Conservation (phyloP, 163 green algal genomes). For the Volvox carteri region DNA sequence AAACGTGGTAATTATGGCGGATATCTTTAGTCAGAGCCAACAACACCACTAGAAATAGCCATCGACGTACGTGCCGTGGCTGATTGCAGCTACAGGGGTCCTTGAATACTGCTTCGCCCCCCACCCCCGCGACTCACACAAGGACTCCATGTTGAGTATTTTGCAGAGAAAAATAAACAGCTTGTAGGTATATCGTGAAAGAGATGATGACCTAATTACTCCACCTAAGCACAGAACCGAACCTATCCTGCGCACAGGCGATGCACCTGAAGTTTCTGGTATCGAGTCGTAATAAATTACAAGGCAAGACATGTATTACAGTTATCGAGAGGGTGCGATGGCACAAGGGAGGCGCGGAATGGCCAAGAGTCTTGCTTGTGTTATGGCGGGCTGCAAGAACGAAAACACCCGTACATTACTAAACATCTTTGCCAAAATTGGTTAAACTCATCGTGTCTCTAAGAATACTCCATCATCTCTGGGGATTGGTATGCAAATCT, state of each 20-base stretch:
- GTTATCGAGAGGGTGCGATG: not conserved
- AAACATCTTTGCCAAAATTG: too few relatives aligned
- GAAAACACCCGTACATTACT: constrained; percentile 17
- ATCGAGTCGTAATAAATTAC: not conserved
- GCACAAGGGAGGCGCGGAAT: not conserved
- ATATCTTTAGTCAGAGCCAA: not conserved
- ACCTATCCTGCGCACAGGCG: not conserved
- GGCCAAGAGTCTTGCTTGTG: not conserved
- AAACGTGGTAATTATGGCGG: not conserved
- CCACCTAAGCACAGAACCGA: too few relatives aligned
- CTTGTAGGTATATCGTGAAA: too few relatives aligned
- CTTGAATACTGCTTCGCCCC: not conserved
- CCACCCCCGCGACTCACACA: not conserved
- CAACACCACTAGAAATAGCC: not conserved
- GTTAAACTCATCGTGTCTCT: too few relatives aligned
- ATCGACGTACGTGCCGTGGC: not conserved
- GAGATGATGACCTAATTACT: too few relatives aligned
- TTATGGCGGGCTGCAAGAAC: not conserved
- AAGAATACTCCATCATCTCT: too few relatives aligned
- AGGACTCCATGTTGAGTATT: not conserved
- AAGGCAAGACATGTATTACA: not conserved
- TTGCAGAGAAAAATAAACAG: too few relatives aligned
- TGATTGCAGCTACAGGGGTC: constrained; percentile 1
- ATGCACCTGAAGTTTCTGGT: not conserved
- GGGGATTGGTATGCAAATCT: too few relatives aligned